Evolutionary conservation across 768 basidiomycete species (phyloP), one percentile per base, ranked within the genome.

Genomic region (Dendrothele bispora): DNA sequence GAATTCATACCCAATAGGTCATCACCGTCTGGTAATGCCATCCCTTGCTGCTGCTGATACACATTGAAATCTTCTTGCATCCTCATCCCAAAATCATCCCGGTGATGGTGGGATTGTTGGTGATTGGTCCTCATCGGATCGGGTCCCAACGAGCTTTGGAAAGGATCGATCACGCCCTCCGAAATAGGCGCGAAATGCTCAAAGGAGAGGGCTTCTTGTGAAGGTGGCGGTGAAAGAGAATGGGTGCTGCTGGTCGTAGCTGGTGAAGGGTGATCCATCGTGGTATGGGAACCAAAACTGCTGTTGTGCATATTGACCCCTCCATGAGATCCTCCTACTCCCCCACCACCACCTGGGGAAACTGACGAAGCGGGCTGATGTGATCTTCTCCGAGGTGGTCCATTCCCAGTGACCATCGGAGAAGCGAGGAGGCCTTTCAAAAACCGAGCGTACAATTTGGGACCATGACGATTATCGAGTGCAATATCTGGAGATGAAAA

Each of bases 401-500:
- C 39, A 36, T 40, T 30, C 21, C 43, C 60, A 21, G 67, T 67
- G 8, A 74, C 72, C 61, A 70, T 75, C 17, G 80, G 80, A n/a
- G 77, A 77, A 14, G 78, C 78, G 7, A 92, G 74, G 4, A 92
- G 73, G 28, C 83, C 81, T 36, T 79, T 78, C 38, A 93, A 72
- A 77, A 92, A 92, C 39, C 80, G 83, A 0, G 90, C 80, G 62
- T 90, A 91, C 5, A 91, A 69, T 60, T 82, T 86, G 1, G 89
- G 90, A 0, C 86, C 87, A 58, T 92, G 89, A 15, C 83, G 82
- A 22, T 88, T 84, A 64, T 93, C 91, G 49, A 92, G 76, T 17
- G 84, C 83, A 15, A 92, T 79, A 46, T 84, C 82, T 5, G 85
- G 77, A 0, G 83, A 81, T 3, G 78, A 77, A 4, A 92, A 74